These are phyloP conservation scores for Phyllosticta citribraziliensis DNA, from an alignment of 2,329 filamentous ascomycete species.

Conservation along the genomic window DNA sequence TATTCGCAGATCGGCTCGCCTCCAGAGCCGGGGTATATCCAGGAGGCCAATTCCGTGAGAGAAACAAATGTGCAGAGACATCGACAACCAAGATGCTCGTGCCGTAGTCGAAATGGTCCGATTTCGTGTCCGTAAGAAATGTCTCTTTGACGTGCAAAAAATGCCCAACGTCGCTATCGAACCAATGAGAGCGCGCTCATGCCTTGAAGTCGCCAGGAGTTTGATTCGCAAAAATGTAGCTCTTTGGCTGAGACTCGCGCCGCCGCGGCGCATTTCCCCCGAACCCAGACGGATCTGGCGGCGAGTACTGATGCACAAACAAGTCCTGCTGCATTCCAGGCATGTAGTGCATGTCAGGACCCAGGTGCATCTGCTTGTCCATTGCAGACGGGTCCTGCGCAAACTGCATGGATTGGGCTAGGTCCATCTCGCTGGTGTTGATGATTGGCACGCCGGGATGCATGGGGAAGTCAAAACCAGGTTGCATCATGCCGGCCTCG, in stretches of 20 bases:
- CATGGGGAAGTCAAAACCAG: constrained; percentile 10
- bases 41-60: constrained; percentile 8
- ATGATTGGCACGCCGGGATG: constrained; percentile 14
- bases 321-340: constrained; percentile 21
- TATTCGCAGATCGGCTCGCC: constrained; percentile 9
- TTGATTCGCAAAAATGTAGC: constrained; percentile 39
- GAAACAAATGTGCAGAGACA: constrained; percentile 9
- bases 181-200: constrained; percentile 3
- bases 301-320: constrained; percentile 39
- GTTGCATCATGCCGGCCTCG: constrained; percentile 5
- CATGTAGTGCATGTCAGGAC: constrained; percentile 2
- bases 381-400: constrained; percentile 3
- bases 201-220: constrained; percentile 34
- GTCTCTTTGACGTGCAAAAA: constrained; percentile 1
- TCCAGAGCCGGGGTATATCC: constrained; percentile 11
- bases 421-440: constrained; percentile 12
- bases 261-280: constrained; percentile 14
- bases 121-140: not conserved
- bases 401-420: constrained; percentile 13
- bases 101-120: constrained; percentile 3
- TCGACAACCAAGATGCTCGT: constrained; percentile 4
- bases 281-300: constrained; percentile 19
- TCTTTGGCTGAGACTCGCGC: constrained; percentile 30
- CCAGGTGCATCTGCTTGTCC: not conserved
- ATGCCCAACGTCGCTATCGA: not conserved